Conservation (phyloP, 768 basidiomycete species). For the Rubroboletus pulcherrimus region DNA sequence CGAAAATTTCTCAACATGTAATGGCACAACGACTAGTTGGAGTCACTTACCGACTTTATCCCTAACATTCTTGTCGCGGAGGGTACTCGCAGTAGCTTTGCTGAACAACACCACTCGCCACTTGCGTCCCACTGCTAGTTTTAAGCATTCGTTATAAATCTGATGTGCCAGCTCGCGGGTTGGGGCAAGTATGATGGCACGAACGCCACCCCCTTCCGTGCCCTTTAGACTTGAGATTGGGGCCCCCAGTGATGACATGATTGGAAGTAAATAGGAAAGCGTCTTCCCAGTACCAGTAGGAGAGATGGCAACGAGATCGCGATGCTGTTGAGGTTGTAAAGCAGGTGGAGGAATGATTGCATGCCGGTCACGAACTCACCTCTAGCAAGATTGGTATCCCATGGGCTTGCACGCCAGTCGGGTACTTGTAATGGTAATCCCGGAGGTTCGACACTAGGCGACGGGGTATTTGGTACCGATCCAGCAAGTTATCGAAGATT, state of each 20-base stretch:
- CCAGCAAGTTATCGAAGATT: slow-evolving; percentile 55
- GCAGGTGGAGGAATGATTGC: neutral
- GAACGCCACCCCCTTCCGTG: slow-evolving; percentile 53
- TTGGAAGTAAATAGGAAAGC: slow-evolving; percentile 83
- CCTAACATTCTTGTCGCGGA: slow-evolving; percentile 66
- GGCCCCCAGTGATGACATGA: slow-evolving; percentile 56
- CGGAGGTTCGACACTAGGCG: slow-evolving; percentile 63
- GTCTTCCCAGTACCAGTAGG: slow-evolving; percentile 99
- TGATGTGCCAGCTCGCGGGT: slow-evolving; percentile 96
- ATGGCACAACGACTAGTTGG: neutral
- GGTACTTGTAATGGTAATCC: slow-evolving; percentile 55
- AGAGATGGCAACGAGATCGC: slow-evolving; percentile 91
- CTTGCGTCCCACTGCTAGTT: slow-evolving; percentile 74
- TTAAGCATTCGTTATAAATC: slow-evolving; percentile 87
- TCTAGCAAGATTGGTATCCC: slow-evolving; percentile 78
- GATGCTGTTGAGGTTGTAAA: slow-evolving; percentile 41
- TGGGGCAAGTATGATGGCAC: slow-evolving; percentile 82
- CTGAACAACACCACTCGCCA: slow-evolving; percentile 82
- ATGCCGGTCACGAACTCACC: slow-evolving; percentile 37
- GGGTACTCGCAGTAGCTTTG: slow-evolving; percentile 83
- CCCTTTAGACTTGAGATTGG: slow-evolving; percentile 50
- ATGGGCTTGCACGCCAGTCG: slow-evolving; percentile 80
- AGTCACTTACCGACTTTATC: slow-evolving; percentile 71
- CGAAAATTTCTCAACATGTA: neutral
- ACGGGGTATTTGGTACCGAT: slow-evolving; percentile 54